Evolutionary conservation across 768 basidiomycete species (phyloP), one percentile per base, ranked within the genome.

Genomic region (Pisolithus sp.): DNA sequence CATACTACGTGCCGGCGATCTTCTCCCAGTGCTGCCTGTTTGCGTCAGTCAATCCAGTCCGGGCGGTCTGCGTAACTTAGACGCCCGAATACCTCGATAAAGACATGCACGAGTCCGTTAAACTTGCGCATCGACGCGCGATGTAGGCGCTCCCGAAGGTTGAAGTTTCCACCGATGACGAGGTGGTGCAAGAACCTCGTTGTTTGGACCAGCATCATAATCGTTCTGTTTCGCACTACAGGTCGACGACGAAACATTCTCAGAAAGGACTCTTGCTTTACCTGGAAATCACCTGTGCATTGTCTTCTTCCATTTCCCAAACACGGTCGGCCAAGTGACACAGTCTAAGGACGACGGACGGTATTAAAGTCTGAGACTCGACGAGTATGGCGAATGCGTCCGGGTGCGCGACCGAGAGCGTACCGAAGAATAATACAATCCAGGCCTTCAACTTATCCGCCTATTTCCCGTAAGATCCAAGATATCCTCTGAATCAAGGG

Each of bases 71-170:
- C 81, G 53, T 80, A 90, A 51, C 83, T 81, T 44, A 93, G 68
- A 54, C 89, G 76, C 37, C 89, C 86, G 50, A 93, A 78, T 0
- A 82, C 79, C n/a, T 89, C 81, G 26, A 83, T 79, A 61, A 89
- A 90, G 62, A 82, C 75, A 57, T 92, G 82, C 12, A 73, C 73
- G 24, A 87, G 66, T 30, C 82, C 82, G 57, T 78, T 81, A 61
- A 85, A 84, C 26, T 73, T 71, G 30, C 80, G 76, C 44, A 70
- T 68, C 12, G 77, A 70, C 15, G 81, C 78, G 39, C 74, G 70
- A 51, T 78, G 77, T 28, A 91, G 74, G 61, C 80, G 80, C 36
- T 75, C 72, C 38, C 80, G 77, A 48, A 90, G 68, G 61, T 80
- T 76, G 44, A 79, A 62, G 7, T 76, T 73, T 23, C 70, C 63